Conservation (phyloP, 192 early-diverging fungal species). For the Mortierella claussenii region DNA sequence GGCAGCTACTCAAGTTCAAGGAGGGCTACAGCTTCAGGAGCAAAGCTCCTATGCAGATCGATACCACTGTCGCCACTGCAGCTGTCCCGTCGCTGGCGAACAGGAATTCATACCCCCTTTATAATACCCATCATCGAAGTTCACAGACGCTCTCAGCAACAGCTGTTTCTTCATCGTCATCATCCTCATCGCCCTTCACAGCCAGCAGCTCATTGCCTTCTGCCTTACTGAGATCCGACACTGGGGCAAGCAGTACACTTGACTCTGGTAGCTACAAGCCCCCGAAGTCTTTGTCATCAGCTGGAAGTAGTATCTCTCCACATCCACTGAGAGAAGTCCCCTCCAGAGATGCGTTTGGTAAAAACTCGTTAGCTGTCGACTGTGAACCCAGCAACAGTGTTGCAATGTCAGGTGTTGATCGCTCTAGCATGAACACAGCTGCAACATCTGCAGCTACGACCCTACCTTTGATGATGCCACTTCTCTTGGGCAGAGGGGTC, state of each 20-base stretch:
- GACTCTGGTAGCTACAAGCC: neutral
- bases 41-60: conserved; percentile 26
- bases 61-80: conserved; percentile 7
- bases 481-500: no score
- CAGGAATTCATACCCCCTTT: neutral
- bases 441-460: neutral
- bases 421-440: neutral
- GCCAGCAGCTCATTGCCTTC: conserved; percentile 4
- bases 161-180: conserved; percentile 9
- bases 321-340: neutral
- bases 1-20: conserved; percentile 16
- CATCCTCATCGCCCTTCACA: conserved; percentile 3
- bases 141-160: neutral
- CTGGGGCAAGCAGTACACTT: neutral
- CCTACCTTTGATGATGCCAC: neutral
- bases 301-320: neutral
- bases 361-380: neutral
- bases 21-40: conserved; percentile 12
- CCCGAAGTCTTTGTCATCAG: neutral
- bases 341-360: conserved; percentile 9
- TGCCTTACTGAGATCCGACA: neutral
- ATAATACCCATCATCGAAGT: neutral
- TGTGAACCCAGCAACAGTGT: neutral
- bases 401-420: neutral
- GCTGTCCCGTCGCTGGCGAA: neutral